A percentile compares a stretch with the other conserved stretches of the same genome.
Evolutionary conservation across 75 land plant species (phyloP).

Genomic region (Pinus tabuliformis): DNA sequence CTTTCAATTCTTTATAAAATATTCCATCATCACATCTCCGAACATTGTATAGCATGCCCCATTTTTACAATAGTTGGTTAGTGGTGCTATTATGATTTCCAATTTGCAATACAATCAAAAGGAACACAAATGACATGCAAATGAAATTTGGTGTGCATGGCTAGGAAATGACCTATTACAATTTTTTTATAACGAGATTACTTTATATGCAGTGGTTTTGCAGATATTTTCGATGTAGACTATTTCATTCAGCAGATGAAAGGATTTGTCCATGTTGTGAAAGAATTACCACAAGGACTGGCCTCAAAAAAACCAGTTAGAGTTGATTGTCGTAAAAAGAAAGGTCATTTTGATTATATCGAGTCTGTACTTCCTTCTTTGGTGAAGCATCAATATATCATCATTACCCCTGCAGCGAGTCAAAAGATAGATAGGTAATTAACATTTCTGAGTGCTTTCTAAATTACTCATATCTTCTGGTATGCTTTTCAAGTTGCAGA

Average conservation of each 20-base stretch:
- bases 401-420: constrained; percentile 81
- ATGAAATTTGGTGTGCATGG: neutral
- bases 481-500: neutral
- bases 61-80: neutral
- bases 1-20: neutral
- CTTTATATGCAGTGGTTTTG: constrained; percentile 65
- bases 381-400: constrained; percentile 56
- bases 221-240: constrained; percentile 92
- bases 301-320: constrained; percentile 43
- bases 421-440: constrained; percentile 80
- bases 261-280: constrained; percentile 63
- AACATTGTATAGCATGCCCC: neutral
- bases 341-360: constrained; percentile 75
- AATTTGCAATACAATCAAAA: neutral
- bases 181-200: neutral
- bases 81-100: neutral
- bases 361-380: constrained; percentile 73
- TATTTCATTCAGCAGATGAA: constrained; percentile 62
- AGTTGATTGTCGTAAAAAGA: constrained; percentile 72
- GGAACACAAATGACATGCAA: neutral
- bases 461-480: neutral
- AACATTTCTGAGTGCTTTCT: neutral
- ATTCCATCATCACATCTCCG: neutral
- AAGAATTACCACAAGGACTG: constrained; percentile 66
- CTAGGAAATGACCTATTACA: neutral